Conservation (phyloP, 148 eudicot genomes). For the Polygonum maritimum region DNA sequence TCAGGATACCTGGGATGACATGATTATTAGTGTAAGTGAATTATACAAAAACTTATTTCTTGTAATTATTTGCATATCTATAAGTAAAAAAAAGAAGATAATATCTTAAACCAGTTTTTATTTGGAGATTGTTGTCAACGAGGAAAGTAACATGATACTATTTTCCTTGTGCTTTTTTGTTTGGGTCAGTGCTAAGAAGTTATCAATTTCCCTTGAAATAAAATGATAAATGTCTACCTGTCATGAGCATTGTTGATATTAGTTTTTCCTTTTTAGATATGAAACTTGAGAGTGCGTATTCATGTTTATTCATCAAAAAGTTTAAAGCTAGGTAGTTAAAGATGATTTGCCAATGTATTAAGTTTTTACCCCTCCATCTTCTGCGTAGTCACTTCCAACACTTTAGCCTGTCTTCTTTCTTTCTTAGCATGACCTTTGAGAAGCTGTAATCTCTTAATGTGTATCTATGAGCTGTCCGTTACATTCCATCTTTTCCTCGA, state of each 20-base stretch:
- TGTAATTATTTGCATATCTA: neutral
- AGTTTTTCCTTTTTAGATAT: neutral
- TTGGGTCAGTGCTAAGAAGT: neutral
- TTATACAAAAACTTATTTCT: neutral
- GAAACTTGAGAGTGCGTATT: neutral
- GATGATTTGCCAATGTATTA: neutral
- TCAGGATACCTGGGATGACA: slow-evolving; percentile 97
- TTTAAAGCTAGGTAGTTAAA: neutral
- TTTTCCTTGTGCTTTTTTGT: neutral
- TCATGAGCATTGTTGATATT: neutral
- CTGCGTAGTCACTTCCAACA: neutral
- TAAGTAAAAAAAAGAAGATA: neutral
- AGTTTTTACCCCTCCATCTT: neutral
- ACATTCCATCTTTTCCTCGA: neutral
- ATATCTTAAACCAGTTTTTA: neutral
- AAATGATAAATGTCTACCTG: neutral
- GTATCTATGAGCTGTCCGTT: neutral
- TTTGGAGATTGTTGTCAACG: neutral
- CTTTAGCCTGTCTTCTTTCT: neutral
- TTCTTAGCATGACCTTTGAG: neutral
- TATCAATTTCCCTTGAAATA: neutral
- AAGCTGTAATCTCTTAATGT: neutral
- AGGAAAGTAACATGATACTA: neutral
- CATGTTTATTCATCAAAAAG: neutral
- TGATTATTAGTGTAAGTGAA: slow-evolving; percentile 77